phyloP scores from a whole-genome alignment of 2,329 filamentous ascomycete species.

The Trichoderma asperellum region DNA sequence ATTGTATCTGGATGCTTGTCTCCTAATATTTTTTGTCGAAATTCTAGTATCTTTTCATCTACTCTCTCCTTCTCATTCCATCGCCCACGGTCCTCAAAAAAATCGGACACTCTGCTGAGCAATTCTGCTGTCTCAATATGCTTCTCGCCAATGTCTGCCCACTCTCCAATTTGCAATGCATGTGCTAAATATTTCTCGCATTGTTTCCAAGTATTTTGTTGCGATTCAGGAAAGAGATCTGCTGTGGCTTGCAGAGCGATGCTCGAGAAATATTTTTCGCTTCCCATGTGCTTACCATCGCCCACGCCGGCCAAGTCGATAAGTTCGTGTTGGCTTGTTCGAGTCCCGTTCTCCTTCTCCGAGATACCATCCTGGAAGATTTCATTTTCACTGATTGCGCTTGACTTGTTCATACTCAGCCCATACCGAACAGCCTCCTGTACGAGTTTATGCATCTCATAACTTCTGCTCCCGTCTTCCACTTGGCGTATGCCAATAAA shows the following conservation, averaged over 20 bases:
- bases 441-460: conserved; percentile 15
- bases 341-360: not conserved
- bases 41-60: not conserved
- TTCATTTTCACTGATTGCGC: not conserved
- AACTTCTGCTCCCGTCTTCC: not conserved
- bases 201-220: not conserved
- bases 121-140: rapidly evolving
- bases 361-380: not conserved
- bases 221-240: not conserved
- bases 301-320: not conserved
- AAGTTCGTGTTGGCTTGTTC: not conserved
- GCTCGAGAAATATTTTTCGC: not conserved
- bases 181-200: conserved; percentile 2
- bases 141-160: not conserved
- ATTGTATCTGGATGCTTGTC: conserved; percentile 25
- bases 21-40: not conserved
- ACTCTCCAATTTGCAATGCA: not conserved
- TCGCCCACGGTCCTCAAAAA: not conserved
- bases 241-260: not conserved
- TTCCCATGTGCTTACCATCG: not conserved
- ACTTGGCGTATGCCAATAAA: not conserved
- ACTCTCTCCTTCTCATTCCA: not conserved
- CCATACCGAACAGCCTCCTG: not conserved
- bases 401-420: not conserved
- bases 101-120: not conserved